phyloP scores from a whole-genome alignment of 495 filamentous ascomycete species.

The Aspergillus homomorphus region DNA sequence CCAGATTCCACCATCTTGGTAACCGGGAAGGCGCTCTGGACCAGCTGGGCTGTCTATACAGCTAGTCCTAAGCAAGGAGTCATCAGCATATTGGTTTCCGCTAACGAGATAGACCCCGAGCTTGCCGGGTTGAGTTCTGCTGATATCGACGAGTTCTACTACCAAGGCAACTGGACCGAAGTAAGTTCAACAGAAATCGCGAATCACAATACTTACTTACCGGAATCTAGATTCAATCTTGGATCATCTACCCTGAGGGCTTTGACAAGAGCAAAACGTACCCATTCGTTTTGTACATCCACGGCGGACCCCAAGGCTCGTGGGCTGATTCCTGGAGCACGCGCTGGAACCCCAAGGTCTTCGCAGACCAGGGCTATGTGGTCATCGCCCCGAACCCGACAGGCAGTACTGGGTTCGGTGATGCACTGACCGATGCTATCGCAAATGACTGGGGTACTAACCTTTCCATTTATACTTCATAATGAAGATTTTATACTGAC shows the following conservation, averaged over 20 bases:
- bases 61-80: slow-evolving; percentile 25
- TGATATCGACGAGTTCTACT: slow-evolving; percentile 40
- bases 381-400: slow-evolving; percentile 54
- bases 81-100: slow-evolving; percentile 26
- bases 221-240: slow-evolving; percentile 43
- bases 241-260: slow-evolving; percentile 43
- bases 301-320: slow-evolving; percentile 52
- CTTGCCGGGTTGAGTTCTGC: slow-evolving; percentile 27
- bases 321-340: slow-evolving; percentile 50
- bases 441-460: slow-evolving; percentile 45
- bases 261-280: slow-evolving; percentile 48
- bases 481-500: background rate
- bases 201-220: background rate
- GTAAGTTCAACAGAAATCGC: slow-evolving; percentile 15
- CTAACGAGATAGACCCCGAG: slow-evolving; percentile 37
- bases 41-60: slow-evolving; percentile 35
- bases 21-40: slow-evolving; percentile 33
- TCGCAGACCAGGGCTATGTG: slow-evolving; percentile 57
- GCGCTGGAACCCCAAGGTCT: slow-evolving; percentile 51
- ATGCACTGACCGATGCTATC: slow-evolving; percentile 46
- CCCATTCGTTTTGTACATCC: slow-evolving; percentile 49
- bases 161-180: slow-evolving; percentile 34
- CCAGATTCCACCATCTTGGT: slow-evolving; percentile 33
- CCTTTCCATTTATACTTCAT: background rate
- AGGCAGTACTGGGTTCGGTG: slow-evolving; percentile 49